Evolutionary conservation across 2,329 filamentous ascomycete species (phyloP), one percentile per base, ranked within the genome.

Genomic region (Emericellopsis cladophorae): DNA sequence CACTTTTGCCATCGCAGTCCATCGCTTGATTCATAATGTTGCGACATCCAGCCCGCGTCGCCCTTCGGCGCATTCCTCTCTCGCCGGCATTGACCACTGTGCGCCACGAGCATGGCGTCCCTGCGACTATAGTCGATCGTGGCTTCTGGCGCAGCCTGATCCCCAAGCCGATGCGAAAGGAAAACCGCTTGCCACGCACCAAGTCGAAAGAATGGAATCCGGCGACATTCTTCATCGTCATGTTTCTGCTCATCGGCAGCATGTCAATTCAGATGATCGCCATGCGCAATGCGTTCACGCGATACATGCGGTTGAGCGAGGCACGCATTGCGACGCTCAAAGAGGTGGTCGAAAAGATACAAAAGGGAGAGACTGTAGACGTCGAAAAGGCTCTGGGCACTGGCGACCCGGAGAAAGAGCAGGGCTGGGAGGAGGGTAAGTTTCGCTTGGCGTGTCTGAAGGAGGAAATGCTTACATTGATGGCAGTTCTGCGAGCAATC

Each of bases 261-360:
- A 94, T 95, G 70, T 85, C 90, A 12, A 95, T 98, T 51, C 85
- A 95, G 53, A 84, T 92, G 71, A 81, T 98, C 54, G 72, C 79
- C 31, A 59, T 96, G 51, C 82, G 81, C 51, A 84, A 84, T 50
- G 81, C 89, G 39, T 83, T 80, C 54, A 69, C 72, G 26, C 76
- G 79, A 9, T 89, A 84, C 51, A 76, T 71, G 54, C 77, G 89
- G 39, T 78, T 79, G 49, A 81, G 88, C 5, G 84, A 95, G 50
- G 79, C 84, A 7, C 82, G 84, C 55, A 84, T 98, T 46, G 74
- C 71, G 3, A 55, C 87, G 24, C 61, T 98, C 44, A 75, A 76
- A 32, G 90, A 95, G 53, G 78, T 87, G 1, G 70, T 89, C 18
- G 76, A 81, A 50, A 76, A 70, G 49, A 69, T 89, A 26, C 76